Evolutionary conservation across 805 yeast species (phyloP), one percentile per base, ranked within the genome.

Genomic region (Nematodospora valgi): DNA sequence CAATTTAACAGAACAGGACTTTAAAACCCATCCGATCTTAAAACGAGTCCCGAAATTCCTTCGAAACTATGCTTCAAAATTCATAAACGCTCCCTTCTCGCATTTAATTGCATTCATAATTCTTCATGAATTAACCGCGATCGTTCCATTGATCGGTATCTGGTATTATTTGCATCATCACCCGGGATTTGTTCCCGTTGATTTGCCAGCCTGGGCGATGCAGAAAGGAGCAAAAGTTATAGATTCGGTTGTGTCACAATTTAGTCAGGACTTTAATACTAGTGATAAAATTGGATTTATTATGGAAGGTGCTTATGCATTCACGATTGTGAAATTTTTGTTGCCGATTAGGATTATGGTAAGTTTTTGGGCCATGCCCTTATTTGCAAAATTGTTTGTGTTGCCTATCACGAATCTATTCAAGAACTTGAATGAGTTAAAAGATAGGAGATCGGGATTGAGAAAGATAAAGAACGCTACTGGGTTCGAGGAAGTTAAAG

Each of bases 301-400:
- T 5, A 53, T 79, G 45, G 85, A 83, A 44, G 94, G 94, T 7
- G 88, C 89, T 0, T 70, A 82, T 17, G 79, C 94, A 0, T 86
- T 79, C 47, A 82, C 80, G 4, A 58, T 80, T 4, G 86, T 83
- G 9, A 85, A 85, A 49, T 63, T 70, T 7, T 48, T 73, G 15
- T 55, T 78, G 41, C 86, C 86, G 0, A 33, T 77, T 2, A 60
- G 87, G 36, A 59, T 78, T 1, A 52, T 69, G 7, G 39, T 74
- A 14, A 74, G 81, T 26, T 47, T 80, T 32, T 49, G 68, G 30
- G 56, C 71, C 22, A 79, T 78, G 58, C 86, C 86, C 3, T 63
- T 69, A 62, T 74, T 78, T 44, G 79, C 86, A 4, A 55, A 64
- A 33, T 66, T 68, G 45, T 51, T 73, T 30, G 67, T 76, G 2